phyloP scores from a whole-genome alignment of 108 stramenopile species.

The Schizochytrium sp. region DNA sequence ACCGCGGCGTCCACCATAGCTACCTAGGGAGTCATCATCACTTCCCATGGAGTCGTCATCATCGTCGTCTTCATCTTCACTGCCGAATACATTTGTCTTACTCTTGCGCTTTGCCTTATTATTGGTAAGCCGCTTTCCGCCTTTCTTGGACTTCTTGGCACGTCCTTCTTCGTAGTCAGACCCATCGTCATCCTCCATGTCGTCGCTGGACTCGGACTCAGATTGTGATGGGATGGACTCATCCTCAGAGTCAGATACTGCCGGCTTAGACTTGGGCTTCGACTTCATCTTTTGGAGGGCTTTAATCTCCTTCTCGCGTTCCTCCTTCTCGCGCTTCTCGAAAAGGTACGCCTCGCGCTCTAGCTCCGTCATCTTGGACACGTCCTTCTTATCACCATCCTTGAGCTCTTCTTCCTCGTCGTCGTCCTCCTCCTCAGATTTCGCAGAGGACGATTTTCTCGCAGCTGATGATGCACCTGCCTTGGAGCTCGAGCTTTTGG shows the following conservation, averaged over 20 bases:
- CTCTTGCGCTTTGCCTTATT: slow-evolving; percentile 32
- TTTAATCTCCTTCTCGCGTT: neutral
- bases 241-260: slow-evolving; percentile 1
- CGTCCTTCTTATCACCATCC: neutral
- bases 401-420: neutral
- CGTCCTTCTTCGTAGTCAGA: slow-evolving; percentile 20
- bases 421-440: slow-evolving; percentile 1
- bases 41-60: neutral
- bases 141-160: neutral
- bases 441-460: neutral
- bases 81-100: neutral
- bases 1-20: neutral
- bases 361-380: slow-evolving; percentile 24
- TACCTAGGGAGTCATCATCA: neutral
- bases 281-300: slow-evolving; percentile 43
- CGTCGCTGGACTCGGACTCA: slow-evolving; percentile 43
- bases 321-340: slow-evolving; percentile 39
- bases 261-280: slow-evolving; percentile 25
- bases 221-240: neutral
- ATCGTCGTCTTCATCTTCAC: neutral
- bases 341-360: slow-evolving; percentile 44
- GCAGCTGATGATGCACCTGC: too few relatives aligned
- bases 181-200: neutral
- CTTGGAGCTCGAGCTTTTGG: neutral
- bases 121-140: neutral